phyloP scores from a whole-genome alignment of 2,329 filamentous ascomycete species.

The Cladobotryum protrusum region DNA sequence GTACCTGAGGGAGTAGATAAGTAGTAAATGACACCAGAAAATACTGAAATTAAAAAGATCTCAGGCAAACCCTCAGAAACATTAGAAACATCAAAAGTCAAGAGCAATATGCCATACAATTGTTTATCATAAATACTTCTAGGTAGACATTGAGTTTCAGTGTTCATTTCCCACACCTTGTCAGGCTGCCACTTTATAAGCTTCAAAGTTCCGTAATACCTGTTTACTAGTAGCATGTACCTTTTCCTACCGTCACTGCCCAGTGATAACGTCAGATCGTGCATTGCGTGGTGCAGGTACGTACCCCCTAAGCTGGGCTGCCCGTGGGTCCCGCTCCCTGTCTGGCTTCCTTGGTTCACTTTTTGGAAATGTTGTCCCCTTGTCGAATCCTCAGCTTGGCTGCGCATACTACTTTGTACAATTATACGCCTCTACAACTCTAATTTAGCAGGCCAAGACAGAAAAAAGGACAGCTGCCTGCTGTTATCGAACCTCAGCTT shows the following conservation, averaged over 20 bases:
- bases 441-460: constrained; percentile 3
- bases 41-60: background rate
- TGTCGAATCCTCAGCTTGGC: constrained; percentile 2
- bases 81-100: too few species aligned
- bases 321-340: constrained; percentile 8
- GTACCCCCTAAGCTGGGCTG: background rate
- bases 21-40: background rate
- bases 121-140: too few species aligned
- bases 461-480: background rate
- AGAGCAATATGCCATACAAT: too few species aligned
- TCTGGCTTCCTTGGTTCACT: background rate
- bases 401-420: too few species aligned
- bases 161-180: too few species aligned
- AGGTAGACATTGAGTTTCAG: too few species aligned
- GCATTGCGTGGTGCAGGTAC: background rate
- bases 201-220: too few species aligned
- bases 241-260: constrained; percentile 3
- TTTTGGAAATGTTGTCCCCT: constrained; percentile 13
- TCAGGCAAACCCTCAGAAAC: too few species aligned
- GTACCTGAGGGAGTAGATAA: background rate
- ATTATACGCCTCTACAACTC: background rate
- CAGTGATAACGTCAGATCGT: background rate
- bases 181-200: too few species aligned
- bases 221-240: too few species aligned
- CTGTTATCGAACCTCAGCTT: too few species aligned